phyloP scores from a whole-genome alignment of 129 eudicot species.

The Pseudognaphalium luteoalbum region DNA sequence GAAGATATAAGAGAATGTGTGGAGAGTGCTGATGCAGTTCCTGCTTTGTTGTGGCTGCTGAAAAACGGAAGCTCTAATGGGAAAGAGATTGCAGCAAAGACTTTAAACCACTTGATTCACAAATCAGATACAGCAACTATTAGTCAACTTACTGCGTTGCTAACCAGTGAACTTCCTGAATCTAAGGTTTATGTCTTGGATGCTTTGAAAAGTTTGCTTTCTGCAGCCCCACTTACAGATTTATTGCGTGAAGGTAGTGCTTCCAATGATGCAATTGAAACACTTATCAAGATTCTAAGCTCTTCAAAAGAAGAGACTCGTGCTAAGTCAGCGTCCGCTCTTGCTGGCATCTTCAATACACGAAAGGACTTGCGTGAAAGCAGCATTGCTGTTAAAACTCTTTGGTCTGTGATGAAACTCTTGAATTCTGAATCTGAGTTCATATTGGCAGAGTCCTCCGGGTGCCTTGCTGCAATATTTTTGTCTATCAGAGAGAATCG shows the following conservation, averaged over 20 bases:
- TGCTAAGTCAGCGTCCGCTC: conserved; percentile 86
- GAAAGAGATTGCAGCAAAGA: conserved; percentile 96
- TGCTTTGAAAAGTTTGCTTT: conserved; percentile 89
- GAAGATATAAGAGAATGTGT: conserved; percentile 99
- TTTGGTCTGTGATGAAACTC: conserved; percentile 71
- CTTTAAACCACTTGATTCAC: conserved; percentile 91
- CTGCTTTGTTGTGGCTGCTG: conserved; percentile 91
- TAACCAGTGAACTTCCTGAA: conserved; percentile 96
- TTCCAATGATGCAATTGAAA: conserved; percentile 93
- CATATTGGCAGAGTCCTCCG: conserved; percentile 66
- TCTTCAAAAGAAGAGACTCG: conserved; percentile 85
- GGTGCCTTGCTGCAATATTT: conserved; percentile 87
- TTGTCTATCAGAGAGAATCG: conserved; percentile 81
- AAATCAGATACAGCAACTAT: conserved; percentile 96
- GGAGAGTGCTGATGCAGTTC: conserved; percentile 99
- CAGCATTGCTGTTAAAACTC: conserved; percentile 76
- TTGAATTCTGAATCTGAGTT: conserved; percentile 69
- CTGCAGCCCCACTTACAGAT: conserved; percentile 73
- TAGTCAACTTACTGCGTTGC: conserved; percentile 90
- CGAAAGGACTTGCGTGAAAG: conserved; percentile 98
- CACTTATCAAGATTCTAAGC: conserved; percentile 73
- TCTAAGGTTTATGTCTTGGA: conserved; percentile 94
- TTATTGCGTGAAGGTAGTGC: conserved; percentile 95
- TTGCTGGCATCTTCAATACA: conserved; percentile 78
- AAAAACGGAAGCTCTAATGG: conserved; percentile 97